phyloP scores from a whole-genome alignment of 2,329 filamentous ascomycete species.

The Ceratocystis albifundus region DNA sequence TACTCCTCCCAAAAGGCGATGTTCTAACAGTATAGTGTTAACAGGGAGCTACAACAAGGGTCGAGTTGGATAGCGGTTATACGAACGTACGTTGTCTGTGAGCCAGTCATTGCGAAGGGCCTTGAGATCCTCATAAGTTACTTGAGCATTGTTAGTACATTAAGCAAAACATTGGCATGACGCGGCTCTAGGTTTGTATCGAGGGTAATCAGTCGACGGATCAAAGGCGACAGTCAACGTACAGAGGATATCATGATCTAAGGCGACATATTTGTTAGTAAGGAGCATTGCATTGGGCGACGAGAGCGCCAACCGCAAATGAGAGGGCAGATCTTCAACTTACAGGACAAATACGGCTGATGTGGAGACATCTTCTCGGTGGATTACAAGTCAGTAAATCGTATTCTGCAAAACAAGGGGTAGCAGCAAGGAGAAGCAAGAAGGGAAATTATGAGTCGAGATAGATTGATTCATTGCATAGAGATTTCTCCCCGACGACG shows the following conservation, averaged over 20 bases:
- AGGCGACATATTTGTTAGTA: not conserved
- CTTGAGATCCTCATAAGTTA: constrained; percentile 61
- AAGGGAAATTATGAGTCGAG: not conserved
- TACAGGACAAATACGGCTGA: constrained; percentile 37
- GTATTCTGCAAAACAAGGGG: not conserved
- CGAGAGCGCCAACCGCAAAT: too few species aligned
- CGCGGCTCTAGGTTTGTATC: not conserved
- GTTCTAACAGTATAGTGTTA: constrained; percentile 44
- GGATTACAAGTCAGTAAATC: constrained; percentile 10
- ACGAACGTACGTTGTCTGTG: constrained; percentile 68
- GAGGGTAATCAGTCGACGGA: not conserved
- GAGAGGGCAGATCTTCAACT: constrained; percentile 26
- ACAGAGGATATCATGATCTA: constrained; percentile 33
- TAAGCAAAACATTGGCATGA: not conserved
- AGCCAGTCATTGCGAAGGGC: constrained; percentile 88
- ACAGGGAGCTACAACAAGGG: not conserved
- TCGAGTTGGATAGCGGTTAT: not conserved
- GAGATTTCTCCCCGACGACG: not conserved
- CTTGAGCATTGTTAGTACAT: constrained; percentile 16
- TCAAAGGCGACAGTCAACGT: constrained; percentile 23
- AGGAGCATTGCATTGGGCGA: not conserved
- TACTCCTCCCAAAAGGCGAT: constrained; percentile 99
- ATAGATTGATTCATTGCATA: not conserved
- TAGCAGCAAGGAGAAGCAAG: not conserved
- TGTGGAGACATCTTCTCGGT: constrained; percentile 30